Conservation (phyloP, 2,329 filamentous ascomycete species). For the Pseudogymnoascus sp. region DNA sequence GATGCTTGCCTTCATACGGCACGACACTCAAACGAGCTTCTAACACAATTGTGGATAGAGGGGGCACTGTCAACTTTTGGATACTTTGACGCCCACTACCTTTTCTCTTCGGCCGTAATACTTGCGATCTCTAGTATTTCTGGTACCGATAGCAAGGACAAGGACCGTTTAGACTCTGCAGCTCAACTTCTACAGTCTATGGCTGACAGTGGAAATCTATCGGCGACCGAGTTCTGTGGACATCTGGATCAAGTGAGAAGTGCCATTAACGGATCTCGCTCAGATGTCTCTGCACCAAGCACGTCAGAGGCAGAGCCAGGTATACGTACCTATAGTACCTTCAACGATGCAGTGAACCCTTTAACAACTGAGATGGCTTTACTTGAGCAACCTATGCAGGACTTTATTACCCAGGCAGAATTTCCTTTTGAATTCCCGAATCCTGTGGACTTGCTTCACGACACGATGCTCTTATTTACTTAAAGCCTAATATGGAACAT, state of each 20-base stretch:
- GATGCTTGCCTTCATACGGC: conserved; percentile 41
- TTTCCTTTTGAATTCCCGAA: conserved; percentile 7
- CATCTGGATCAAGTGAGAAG: conserved; percentile 30
- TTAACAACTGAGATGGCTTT: conserved; percentile 9
- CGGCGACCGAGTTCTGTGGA: conserved; percentile 35
- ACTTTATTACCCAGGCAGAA: conserved; percentile 7
- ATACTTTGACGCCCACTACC: conserved; percentile 40
- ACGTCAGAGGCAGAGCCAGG: not conserved
- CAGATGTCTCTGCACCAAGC: not conserved
- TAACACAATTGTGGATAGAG: conserved; percentile 40
- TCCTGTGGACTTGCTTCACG: conserved; percentile 4
- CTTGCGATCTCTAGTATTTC: conserved; percentile 38
- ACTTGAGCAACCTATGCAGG: conserved; percentile 10
- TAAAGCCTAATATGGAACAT: not conserved
- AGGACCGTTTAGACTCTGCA: conserved; percentile 35
- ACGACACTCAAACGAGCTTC: conserved; percentile 36
- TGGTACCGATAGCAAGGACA: conserved; percentile 30
- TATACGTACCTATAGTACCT: not conserved
- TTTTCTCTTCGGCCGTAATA: conserved; percentile 40
- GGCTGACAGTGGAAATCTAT: conserved; percentile 34
- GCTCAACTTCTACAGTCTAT: conserved; percentile 34
- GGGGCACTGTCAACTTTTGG: conserved; percentile 41
- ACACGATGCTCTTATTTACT: not conserved
- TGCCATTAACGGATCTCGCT: not conserved
- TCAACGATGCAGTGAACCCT: not conserved